Percentiles rank a stretch among this genome's conserved stretches.
phyloP scores from a whole-genome alignment of 148 eudicot genomes.

The Mesembryanthemum crystallinum region DNA sequence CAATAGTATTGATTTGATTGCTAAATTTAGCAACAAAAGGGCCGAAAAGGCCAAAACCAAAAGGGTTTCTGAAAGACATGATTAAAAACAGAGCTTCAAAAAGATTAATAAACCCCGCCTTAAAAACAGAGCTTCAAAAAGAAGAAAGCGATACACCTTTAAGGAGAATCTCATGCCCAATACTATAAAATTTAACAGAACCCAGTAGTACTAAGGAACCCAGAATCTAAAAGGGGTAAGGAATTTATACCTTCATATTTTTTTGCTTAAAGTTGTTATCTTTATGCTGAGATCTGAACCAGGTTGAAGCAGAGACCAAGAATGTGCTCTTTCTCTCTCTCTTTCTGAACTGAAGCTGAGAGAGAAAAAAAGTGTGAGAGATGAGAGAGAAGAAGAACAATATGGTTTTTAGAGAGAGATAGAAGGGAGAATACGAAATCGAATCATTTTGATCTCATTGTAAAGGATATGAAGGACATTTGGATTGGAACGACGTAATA shows the following conservation, averaged over 20 bases:
- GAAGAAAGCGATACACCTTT: neutral
- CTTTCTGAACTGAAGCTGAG: neutral
- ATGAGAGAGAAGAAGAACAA: slow-evolving; percentile 4
- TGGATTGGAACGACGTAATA: slow-evolving; percentile 10
- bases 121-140: neutral
- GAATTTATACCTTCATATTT: slow-evolving; percentile 33
- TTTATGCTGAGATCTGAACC: slow-evolving; percentile 7
- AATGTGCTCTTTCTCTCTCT: neutral
- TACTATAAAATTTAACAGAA: neutral
- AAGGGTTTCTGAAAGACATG: neutral
- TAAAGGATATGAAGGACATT: slow-evolving; percentile 19
- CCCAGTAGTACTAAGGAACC: neutral
- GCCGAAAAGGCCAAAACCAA: neutral
- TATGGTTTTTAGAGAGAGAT: neutral
- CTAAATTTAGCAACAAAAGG: neutral
- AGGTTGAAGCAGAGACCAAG: slow-evolving; percentile 7
- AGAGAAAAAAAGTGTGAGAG: neutral
- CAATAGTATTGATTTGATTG: too few relatives aligned
- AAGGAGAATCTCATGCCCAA: neutral
- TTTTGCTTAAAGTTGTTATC: neutral
- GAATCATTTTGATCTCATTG: slow-evolving; percentile 17
- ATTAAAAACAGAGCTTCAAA: neutral
- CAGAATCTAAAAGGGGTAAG: neutral
- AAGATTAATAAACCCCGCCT: neutral
- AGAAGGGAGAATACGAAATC: slow-evolving; percentile 21